Percentiles rank a stretch among this genome's conserved stretches.
These are phyloP conservation scores for Gregarina niphandrodes DNA, from an alignment of 169 alveolate species.

Conservation along the genomic window DNA sequence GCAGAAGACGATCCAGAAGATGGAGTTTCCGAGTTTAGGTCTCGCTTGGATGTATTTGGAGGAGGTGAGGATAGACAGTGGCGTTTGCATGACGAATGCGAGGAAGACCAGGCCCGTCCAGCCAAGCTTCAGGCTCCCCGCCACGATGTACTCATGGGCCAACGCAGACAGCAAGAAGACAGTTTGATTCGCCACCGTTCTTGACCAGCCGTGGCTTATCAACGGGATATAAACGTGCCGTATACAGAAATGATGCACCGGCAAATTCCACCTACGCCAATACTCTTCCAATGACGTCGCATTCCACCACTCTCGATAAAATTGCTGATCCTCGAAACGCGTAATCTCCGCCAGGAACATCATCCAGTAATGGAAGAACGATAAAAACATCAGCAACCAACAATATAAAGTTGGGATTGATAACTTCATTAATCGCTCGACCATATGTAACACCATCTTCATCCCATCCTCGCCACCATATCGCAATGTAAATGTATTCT, in stretches of 20 bases:
- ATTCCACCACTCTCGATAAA: slow-evolving; percentile 83
- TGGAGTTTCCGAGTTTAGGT: slow-evolving; percentile 55
- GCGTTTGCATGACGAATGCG: slow-evolving; percentile 16
- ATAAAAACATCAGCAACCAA: slow-evolving; percentile 66
- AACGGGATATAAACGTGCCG: slow-evolving; percentile 75
- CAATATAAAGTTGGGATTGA: slow-evolving; percentile 64
- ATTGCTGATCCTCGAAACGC: slow-evolving; percentile 67
- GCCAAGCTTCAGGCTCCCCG: slow-evolving; percentile 61
- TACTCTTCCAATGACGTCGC: slow-evolving; percentile 63
- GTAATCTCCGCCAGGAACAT: slow-evolving; percentile 71
- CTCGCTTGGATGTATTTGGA: slow-evolving; percentile 38
- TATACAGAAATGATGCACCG: slow-evolving; percentile 67
- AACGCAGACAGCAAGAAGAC: slow-evolving; percentile 58
- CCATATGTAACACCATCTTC: slow-evolving; percentile 19
- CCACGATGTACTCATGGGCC: slow-evolving; percentile 53
- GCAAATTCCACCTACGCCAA: slow-evolving; percentile 75
- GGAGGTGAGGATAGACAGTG: slow-evolving; percentile 10
- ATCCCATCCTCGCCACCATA: slow-evolving; percentile 19
- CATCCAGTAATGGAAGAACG: slow-evolving; percentile 64
- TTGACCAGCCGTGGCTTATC: slow-evolving; percentile 40
- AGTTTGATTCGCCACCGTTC: slow-evolving; percentile 29
- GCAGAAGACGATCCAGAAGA: slow-evolving; percentile 70
- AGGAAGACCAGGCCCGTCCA: slow-evolving; percentile 61
- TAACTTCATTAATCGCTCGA: slow-evolving; percentile 39
- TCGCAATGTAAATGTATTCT: slow-evolving; percentile 43